Evolutionary conservation across 164 flowering plant species (phyloP), one percentile per base, ranked within the genome.

Genomic region (Chimonanthus salicifolius): DNA sequence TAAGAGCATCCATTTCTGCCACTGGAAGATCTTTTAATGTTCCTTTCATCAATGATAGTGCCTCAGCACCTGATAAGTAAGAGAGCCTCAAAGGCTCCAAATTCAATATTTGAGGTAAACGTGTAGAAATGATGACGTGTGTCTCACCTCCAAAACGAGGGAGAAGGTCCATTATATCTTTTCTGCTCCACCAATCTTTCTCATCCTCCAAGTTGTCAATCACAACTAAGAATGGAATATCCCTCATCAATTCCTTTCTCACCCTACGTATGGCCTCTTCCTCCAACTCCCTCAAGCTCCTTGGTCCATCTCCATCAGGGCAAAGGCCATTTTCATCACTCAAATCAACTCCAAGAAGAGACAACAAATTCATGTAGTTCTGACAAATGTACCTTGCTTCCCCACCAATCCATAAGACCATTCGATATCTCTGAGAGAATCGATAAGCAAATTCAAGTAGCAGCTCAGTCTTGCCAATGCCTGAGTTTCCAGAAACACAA

Each of bases 81-180:
- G 97, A 88, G 58, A 92, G 93, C 62, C 82, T 87, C 79, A 95
- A 66, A 43, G 98, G 93, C 73, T 91, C 97, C 76, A 95, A 76
- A 66, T 92, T 91, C 87, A 92, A 76, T 45, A 88, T 78, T 5
- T 86, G 84, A 65, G 96, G 86, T 50, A 87, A 88, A 68, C 92
- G 85, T 0, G 99, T 95, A 8, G 98, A 89, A 68, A 95, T 86
- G 43, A 92, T 74, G 45, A 91, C 83, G 77, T 95, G 97, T 13
- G 96, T 88, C 70, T 87, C 93, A 58, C 97, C 92, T 4, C 99
- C 97, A 82, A 91, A 95, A 15, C 98, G 94, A 49, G 99, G 99
- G 69, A 95, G 90, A 64, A 95, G 89, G 78, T 95, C 98, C 97
- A 92, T 90, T 47, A 95, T 76, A 21, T 80, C 87, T 74, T 87